These are phyloP conservation scores for Pittosporum tobira DNA, from an alignment of 129 eudicot species.

Conservation along the genomic window DNA sequence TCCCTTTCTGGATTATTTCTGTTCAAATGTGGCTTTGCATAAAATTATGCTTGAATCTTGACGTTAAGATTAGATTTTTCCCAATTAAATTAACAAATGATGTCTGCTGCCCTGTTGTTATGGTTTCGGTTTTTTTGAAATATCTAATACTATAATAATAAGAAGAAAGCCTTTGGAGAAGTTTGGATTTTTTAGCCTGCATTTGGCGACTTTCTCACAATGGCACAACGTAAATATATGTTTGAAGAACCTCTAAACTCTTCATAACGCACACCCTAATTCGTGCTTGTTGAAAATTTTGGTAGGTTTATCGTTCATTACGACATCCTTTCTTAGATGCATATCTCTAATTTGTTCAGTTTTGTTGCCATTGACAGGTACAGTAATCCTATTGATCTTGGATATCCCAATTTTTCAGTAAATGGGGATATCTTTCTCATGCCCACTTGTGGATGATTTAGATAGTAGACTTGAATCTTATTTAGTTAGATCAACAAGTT, in stretches of 20 bases:
- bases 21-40: not conserved
- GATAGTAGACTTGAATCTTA: slow-evolving; percentile 41
- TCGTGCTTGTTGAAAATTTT: not conserved
- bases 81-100: no score
- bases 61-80: not conserved
- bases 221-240: no score
- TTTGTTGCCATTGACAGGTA: slow-evolving; percentile 13
- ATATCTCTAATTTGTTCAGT: not conserved
- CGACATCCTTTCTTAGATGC: not conserved
- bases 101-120: not conserved
- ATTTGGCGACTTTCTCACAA: no score
- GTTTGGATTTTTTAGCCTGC: not conserved
- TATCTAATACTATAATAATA: not conserved
- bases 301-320: not conserved
- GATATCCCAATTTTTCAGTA: not conserved
- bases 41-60: not conserved
- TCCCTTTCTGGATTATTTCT: not conserved
- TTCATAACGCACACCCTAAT: not conserved
- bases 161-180: not conserved
- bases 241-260: no score
- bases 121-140: not conserved
- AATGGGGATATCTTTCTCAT: slow-evolving; percentile 58
- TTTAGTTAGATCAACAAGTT: slow-evolving; percentile 36
- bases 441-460: slow-evolving; percentile 45
- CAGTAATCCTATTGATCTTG: slow-evolving; percentile 13